A percentile compares a stretch with the other conserved stretches of the same genome.
Conservation (phyloP, 768 basidiomycete species). For the Mycena amicta region DNA sequence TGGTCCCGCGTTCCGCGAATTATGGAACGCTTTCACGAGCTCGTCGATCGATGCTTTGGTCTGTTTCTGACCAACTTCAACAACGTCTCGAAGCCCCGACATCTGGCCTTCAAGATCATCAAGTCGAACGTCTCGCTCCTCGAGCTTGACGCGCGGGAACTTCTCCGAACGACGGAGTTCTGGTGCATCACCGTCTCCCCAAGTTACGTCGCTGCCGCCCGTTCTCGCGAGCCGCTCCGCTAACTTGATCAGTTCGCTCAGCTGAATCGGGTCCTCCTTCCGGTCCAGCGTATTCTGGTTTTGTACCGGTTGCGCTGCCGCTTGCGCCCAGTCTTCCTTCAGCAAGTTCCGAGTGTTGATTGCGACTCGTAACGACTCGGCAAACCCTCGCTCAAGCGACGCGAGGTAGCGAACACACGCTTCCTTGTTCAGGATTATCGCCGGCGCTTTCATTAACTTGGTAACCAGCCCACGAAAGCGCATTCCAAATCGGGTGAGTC, state of each 20-base stretch:
- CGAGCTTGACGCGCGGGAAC: conserved; percentile 12
- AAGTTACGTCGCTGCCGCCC: background rate
- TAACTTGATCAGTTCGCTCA: conserved; percentile 11
- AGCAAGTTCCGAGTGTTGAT: conserved; percentile 9
- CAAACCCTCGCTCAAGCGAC: conserved; percentile 8
- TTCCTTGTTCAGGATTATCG: conserved; percentile 13
- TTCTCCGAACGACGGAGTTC: conserved; percentile 5
- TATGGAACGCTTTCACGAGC: conserved; percentile 4
- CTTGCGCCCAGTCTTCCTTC: conserved; percentile 3
- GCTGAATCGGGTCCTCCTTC: conserved; percentile 10
- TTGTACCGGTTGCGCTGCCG: background rate
- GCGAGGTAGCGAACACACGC: conserved; percentile 4
- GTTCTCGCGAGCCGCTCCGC: conserved; percentile 4
- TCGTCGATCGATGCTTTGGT: conserved; percentile 8
- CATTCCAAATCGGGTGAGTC: conserved; percentile 10
- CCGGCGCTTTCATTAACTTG: conserved; percentile 7
- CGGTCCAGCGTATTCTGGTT: background rate
- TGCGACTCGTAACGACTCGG: conserved; percentile 1
- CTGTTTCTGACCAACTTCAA: conserved; percentile 5
- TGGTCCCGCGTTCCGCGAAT: background rate
- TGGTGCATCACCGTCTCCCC: background rate
- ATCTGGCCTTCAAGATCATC: conserved; percentile 11
- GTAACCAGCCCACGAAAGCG: background rate
- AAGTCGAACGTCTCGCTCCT: conserved; percentile 1
- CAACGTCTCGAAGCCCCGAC: conserved; percentile 1